phyloP scores from a whole-genome alignment of 2,329 filamentous ascomycete species.

The Aspergillus pseudoglaucus region DNA sequence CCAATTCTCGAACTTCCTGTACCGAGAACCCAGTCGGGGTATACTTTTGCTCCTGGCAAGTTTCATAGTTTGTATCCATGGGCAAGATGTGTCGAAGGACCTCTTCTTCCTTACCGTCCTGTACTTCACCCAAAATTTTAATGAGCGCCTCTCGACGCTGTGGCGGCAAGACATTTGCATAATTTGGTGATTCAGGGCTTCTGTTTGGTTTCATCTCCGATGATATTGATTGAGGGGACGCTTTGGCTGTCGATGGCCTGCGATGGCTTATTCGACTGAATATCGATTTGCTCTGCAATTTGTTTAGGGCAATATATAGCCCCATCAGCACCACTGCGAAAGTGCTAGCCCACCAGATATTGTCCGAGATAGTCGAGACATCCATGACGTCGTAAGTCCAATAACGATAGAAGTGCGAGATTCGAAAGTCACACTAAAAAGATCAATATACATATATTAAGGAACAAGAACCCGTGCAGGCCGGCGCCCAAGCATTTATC shows the following conservation, averaged over 20 bases:
- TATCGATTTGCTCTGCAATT: conserved; percentile 33
- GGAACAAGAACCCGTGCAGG: neutral
- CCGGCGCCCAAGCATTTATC: neutral
- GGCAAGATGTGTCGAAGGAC: conserved; percentile 32
- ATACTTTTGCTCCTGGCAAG: conserved; percentile 38
- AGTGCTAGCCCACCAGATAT: conserved; percentile 18
- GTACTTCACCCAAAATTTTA: conserved; percentile 9
- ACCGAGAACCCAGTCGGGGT: conserved; percentile 65
- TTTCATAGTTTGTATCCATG: conserved; percentile 36
- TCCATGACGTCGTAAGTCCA: neutral
- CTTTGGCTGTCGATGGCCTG: conserved; percentile 43
- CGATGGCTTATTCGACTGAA: conserved; percentile 33
- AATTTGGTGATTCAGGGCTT: conserved; percentile 27
- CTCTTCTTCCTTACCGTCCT: conserved; percentile 25
- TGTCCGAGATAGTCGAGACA: conserved; percentile 3
- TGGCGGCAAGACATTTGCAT: conserved; percentile 48
- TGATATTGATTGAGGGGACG: conserved; percentile 49
- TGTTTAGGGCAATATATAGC: conserved; percentile 22
- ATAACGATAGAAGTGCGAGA: neutral
- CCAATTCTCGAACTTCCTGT: conserved; percentile 62
- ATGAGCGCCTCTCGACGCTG: conserved; percentile 44
- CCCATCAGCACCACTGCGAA: conserved; percentile 15
- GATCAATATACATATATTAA: neutral
- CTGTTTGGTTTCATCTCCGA: conserved; percentile 41
- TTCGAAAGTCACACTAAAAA: neutral